A percentile compares a stretch with the other conserved stretches of the same genome.
Conservation (phyloP, 176 grass and related monocot genomes). For the maize (Zea mays) region Zm-B73-REFERENCE-NAM-5.0 NC_050097.1:211835001-211835500, state of each 20-base stretch:
- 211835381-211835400: no score
- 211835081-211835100: conserved; percentile 35
- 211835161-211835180: background rate
- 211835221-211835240: background rate
- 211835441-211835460: no score
- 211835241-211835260: conserved; percentile 4
- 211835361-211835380: no score
- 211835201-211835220: no score
- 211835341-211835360: no score
- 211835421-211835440: background rate
- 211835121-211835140: conserved; percentile 79
- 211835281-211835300: background rate
- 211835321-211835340: background rate
- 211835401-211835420: no score
- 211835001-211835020: background rate
- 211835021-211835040: conserved; percentile 5
- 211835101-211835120: conserved; percentile 93
- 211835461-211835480: no score
- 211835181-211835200: background rate
- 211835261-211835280: conserved; percentile 12
- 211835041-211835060: conserved; percentile 14
- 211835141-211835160: conserved; percentile 69
- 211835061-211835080: conserved; percentile 19
- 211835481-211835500: no score
- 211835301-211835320: background rate